Evolutionary conservation across 371 early-diverging fungal species (phyloP), one percentile per base, ranked within the genome.

Genomic region (Capillidium heterosporum): DNA sequence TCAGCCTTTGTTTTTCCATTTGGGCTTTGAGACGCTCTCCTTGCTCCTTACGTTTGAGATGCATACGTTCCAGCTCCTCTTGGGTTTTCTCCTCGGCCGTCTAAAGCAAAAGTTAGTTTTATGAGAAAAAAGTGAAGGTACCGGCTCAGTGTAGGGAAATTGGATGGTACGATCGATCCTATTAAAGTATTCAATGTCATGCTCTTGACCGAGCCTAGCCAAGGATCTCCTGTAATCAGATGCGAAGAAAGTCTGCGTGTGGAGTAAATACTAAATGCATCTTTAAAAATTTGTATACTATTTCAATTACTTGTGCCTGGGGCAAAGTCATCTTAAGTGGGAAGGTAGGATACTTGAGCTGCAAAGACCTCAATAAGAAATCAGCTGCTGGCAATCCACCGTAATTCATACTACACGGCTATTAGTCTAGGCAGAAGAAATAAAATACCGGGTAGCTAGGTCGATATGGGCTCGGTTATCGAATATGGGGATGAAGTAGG

Each of bases 301-400:
- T 19, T 7, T 40, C 29, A 28, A 42, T 28, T 70, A 80, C 79
- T 70, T 81, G 76, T 11, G 87, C 79, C 65, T 91, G 89, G 32
- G 67, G 60, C 15, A 65, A 61, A 0, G 83, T 78, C 72, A 91
- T 80, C 59, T 84, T 88, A 51, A 78, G 75, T 0, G 92, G 92
- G 56, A 91, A 89, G 0, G 80, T 80, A 0, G 91, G 85, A 61
- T 91, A 93, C 64, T 93, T 93, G 32, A 85, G 71, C 63, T 91
- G 91, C 75, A 92, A 71, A 2, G 87, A 69, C 63, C 86, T 87
- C 32, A 84, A 69, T 81, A 91, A 70, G 60, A 76, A 87, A 27
- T 89, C 89, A 1, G 82, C 75, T 39, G 85, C 73, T 57, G 80
- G 69, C 15, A 68, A 73, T n/a, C 84, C 83, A 31, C 87, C 87